Percentiles rank a stretch among this genome's conserved stretches.
Evolutionary conservation across 2,329 filamentous ascomycete genomes (phyloP).

Genomic region (Aspergillus novofumigatus): DNA sequence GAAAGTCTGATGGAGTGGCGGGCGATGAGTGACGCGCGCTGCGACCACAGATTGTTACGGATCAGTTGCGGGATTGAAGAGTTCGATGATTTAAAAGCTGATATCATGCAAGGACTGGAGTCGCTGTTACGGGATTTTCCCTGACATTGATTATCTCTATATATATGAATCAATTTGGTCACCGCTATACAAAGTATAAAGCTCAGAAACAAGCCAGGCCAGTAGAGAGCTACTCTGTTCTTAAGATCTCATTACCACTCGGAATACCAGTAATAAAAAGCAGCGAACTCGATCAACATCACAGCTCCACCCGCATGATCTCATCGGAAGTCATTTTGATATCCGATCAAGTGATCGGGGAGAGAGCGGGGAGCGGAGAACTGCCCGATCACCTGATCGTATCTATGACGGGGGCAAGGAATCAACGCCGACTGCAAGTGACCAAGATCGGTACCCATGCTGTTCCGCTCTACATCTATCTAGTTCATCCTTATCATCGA

Average conservation of each 20-base stretch:
- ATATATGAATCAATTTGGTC: neutral
- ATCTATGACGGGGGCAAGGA: neutral
- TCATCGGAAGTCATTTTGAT: neutral
- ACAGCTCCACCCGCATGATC: no score
- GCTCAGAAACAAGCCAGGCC: neutral
- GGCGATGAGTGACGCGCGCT: constrained; percentile 70
- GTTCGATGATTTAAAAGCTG: constrained; percentile 73
- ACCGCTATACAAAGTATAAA: neutral
- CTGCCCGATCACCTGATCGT: neutral
- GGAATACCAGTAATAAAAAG: no score
- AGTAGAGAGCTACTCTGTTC: neutral
- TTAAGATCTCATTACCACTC: neutral
- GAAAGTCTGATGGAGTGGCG: constrained; percentile 97
- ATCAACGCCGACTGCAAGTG: neutral
- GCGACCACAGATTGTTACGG: constrained; percentile 69
- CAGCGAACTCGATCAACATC: no score
- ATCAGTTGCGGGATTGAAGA: constrained; percentile 81
- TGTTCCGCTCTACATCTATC: no score
- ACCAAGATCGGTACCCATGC: no score
- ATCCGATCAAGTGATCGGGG: neutral
- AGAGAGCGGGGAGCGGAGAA: neutral
- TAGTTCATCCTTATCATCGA: no score
- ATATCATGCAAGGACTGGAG: constrained; percentile 65
- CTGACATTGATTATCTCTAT: neutral
- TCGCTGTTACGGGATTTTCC: neutral